phyloP scores from a whole-genome alignment of 805 yeast genomes.

The Kluyveromyces siamensis region DNA sequence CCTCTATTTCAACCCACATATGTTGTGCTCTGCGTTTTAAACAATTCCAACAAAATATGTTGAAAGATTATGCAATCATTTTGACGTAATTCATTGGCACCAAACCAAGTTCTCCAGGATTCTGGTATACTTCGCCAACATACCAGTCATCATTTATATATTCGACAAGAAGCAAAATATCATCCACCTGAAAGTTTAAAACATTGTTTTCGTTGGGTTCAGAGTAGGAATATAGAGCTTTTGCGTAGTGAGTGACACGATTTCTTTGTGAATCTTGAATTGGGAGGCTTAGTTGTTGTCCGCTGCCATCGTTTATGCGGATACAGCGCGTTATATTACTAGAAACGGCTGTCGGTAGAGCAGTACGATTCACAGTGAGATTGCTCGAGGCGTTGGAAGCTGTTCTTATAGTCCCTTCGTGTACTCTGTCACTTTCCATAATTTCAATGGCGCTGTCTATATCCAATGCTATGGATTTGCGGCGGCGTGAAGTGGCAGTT shows the following conservation, averaged over 20 bases:
- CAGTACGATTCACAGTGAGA: not conserved
- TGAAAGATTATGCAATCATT: not conserved
- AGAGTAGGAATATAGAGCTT: constrained; percentile 22
- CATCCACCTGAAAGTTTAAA: constrained; percentile 23
- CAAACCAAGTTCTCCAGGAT: constrained; percentile 5
- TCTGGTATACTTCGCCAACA: constrained; percentile 23
- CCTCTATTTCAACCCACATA: no score
- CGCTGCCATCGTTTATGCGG: constrained; percentile 19
- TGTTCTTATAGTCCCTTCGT: not conserved
- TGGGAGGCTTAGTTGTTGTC: constrained; percentile 26
- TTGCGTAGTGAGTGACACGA: constrained; percentile 23
- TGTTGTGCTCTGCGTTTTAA: not conserved
- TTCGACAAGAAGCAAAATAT: constrained; percentile 24
- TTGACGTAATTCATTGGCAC: constrained; percentile 8
- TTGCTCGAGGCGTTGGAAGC: constrained; percentile 1
- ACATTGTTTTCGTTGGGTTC: constrained; percentile 24
- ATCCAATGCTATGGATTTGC: constrained; percentile 24
- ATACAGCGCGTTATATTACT: constrained; percentile 15
- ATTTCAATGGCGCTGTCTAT: constrained; percentile 22
- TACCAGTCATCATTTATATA: constrained; percentile 26
- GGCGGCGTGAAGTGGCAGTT: constrained; percentile 6
- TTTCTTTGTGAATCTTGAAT: constrained; percentile 19
- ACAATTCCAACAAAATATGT: no score
- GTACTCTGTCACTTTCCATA: not conserved
- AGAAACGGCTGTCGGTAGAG: not conserved